Conservation (phyloP, 2,329 filamentous ascomycete species). For the Penicillium rolfsii region DNA sequence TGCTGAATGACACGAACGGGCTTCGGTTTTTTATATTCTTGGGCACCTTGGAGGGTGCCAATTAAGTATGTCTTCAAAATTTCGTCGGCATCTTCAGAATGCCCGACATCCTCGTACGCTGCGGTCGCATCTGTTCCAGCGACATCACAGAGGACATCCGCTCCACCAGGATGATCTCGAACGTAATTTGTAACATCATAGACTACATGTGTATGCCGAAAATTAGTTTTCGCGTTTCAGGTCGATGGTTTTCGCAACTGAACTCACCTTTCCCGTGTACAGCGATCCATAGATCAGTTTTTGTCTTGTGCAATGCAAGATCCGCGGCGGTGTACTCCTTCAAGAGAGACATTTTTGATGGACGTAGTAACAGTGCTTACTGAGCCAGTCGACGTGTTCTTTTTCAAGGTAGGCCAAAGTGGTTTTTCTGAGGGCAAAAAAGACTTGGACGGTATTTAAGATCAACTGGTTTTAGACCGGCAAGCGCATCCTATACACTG, state of each 20-base stretch:
- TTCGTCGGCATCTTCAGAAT: constrained; percentile 52
- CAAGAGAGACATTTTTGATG: constrained; percentile 1
- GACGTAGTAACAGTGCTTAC: not conserved
- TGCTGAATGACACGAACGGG: constrained; percentile 28
- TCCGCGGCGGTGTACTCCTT: constrained; percentile 29
- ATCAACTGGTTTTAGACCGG: not conserved
- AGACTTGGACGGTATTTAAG: not conserved
- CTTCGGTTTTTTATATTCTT: constrained; percentile 22
- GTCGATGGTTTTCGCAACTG: not conserved
- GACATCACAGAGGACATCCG: constrained; percentile 45
- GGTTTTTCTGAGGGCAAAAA: not conserved
- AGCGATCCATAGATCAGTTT: constrained; percentile 57
- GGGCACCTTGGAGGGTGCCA: constrained; percentile 38
- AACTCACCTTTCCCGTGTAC: constrained; percentile 58
- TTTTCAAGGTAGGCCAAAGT: not conserved
- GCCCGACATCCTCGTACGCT: constrained; percentile 51
- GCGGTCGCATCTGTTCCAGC: constrained; percentile 49
- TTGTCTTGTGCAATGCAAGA: constrained; percentile 54
- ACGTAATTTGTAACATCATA: constrained; percentile 63
- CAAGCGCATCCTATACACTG: not conserved
- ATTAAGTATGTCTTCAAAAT: constrained; percentile 45
- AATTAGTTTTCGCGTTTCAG: not conserved
- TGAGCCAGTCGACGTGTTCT: not conserved
- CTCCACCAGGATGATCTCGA: constrained; percentile 59
- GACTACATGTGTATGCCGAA: constrained; percentile 44